These are phyloP conservation scores for Malus domestica DNA, from an alignment of 306 rosid species.

Conservation along the genomic window DNA sequence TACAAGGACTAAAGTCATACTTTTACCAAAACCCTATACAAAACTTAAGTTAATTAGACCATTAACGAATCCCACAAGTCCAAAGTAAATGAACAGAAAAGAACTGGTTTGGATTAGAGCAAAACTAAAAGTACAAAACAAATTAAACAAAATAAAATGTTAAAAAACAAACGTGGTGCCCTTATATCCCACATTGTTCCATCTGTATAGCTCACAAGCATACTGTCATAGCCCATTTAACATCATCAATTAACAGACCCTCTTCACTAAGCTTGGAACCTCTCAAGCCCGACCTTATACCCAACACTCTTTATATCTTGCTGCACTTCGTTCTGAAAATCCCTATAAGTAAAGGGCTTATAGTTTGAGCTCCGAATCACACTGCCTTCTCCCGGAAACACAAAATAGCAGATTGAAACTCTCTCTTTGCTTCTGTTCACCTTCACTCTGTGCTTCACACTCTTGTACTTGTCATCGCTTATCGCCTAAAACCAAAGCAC, in stretches of 20 bases:
- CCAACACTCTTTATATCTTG: constrained; percentile 44
- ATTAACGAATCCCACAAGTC: no score
- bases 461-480: constrained; percentile 49
- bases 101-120: background rate
- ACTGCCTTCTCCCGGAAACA: constrained; percentile 44
- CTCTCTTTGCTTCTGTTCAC: constrained; percentile 41
- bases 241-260: background rate
- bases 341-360: constrained; percentile 56
- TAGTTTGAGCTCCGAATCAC: constrained; percentile 57
- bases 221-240: background rate
- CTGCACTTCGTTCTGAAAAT: constrained; percentile 57
- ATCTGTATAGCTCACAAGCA: background rate
- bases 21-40: no score
- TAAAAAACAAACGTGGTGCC: background rate
- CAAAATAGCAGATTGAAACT: constrained; percentile 60
- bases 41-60: background rate
- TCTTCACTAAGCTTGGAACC: constrained; percentile 22
- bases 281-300: constrained; percentile 56
- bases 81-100: background rate
- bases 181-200: background rate
- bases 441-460: constrained; percentile 59
- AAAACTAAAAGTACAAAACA: background rate
- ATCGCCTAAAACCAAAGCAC: constrained; percentile 37
- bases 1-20: no score
- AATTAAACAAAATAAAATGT: background rate